Conservation (phyloP, 345 rosid species). For the Conringia planisiliqua region DNA sequence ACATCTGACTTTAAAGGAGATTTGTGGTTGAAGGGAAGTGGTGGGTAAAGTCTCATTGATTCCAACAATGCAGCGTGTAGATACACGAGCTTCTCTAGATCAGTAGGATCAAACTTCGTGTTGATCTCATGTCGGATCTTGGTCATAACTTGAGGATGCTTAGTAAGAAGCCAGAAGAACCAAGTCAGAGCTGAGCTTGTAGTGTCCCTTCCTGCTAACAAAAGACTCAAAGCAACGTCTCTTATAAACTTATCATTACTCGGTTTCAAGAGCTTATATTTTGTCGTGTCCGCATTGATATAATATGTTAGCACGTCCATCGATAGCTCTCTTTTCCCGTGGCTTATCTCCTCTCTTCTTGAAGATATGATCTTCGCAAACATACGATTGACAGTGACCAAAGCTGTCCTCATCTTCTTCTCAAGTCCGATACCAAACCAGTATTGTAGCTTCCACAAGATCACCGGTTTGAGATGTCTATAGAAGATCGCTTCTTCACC, state of each 20-base stretch:
- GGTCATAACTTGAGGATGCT: constrained; percentile 22
- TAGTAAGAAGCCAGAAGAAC: constrained; percentile 41
- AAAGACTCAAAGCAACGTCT: constrained; percentile 34
- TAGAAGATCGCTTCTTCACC: not conserved
- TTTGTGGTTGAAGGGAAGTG: constrained; percentile 20
- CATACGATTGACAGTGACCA: not conserved
- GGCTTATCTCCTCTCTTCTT: not conserved
- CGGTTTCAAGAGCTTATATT: constrained; percentile 1
- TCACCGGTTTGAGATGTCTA: not conserved
- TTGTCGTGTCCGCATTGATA: not conserved
- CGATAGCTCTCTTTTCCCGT: not conserved
- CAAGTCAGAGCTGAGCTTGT: constrained; percentile 34
- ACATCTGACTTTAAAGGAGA: not conserved
- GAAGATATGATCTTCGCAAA: not conserved
- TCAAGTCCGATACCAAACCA: not conserved
- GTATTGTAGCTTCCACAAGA: constrained; percentile 11
- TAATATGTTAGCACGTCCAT: not conserved
- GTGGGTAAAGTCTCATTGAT: constrained; percentile 35
- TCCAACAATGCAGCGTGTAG: constrained; percentile 27
- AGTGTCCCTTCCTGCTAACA: constrained; percentile 44
- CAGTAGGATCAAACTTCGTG: constrained; percentile 12
- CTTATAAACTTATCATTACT: constrained; percentile 20
- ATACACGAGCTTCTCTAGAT: constrained; percentile 37
- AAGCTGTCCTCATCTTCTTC: constrained; percentile 9
- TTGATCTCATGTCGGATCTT: not conserved